Percentiles rank a stretch among this genome's conserved stretches.
Conservation (phyloP, 306 rosid genomes). For the Trifolium subterraneum region DNA sequence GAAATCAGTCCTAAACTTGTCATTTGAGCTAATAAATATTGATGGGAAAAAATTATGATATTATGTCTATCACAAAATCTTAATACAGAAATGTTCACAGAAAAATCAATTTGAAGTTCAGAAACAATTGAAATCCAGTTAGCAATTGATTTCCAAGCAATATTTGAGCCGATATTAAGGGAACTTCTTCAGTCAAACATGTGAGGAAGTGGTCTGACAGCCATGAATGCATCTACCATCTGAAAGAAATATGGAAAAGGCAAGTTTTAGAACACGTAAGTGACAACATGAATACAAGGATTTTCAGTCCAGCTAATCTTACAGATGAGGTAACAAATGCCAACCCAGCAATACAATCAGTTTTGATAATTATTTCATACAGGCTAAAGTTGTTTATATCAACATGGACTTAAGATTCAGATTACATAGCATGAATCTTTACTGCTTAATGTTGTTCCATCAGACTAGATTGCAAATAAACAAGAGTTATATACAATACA, state of each 20-base stretch:
- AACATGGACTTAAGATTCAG: neutral
- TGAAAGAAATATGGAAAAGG: constrained; percentile 40
- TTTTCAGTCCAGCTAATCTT: constrained; percentile 11
- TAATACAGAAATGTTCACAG: neutral
- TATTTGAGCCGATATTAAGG: neutral
- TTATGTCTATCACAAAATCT: constrained; percentile 19
- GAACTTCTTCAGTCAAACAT: constrained; percentile 61
- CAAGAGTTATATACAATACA: too few relatives aligned
- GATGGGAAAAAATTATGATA: constrained; percentile 2
- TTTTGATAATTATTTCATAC: neutral
- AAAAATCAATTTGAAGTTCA: constrained; percentile 12
- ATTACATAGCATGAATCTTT: too few relatives aligned
- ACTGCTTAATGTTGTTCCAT: too few relatives aligned
- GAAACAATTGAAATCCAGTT: neutral
- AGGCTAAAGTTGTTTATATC: neutral
- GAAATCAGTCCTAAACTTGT: neutral
- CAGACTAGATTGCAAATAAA: too few relatives aligned
- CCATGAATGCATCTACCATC: constrained; percentile 97
- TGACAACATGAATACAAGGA: constrained; percentile 2
- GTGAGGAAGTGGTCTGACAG: constrained; percentile 78
- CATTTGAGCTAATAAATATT: too few relatives aligned
- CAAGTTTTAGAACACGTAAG: constrained; percentile 13
- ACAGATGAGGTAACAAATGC: neutral
- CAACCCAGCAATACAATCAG: constrained; percentile 12
- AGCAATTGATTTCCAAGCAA: constrained; percentile 24